A percentile compares a stretch with the other conserved stretches of the same genome.
Conservation (phyloP, 1,284 basidiomycete species). For the Tetrapyrgos nigripes region DNA sequence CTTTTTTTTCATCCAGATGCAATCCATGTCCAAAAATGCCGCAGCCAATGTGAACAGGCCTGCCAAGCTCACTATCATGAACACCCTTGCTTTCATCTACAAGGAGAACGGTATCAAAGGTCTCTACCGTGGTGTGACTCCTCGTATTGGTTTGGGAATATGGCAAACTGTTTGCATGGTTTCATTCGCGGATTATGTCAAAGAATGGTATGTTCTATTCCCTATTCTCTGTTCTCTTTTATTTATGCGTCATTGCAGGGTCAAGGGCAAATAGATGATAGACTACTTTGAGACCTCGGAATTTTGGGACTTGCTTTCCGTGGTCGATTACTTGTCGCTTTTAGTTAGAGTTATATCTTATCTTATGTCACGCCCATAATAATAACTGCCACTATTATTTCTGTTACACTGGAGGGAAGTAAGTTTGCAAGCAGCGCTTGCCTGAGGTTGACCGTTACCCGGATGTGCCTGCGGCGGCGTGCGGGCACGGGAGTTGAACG, state of each 20-base stretch:
- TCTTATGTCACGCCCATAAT: constrained; percentile 6
- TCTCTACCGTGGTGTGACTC: constrained; percentile 96
- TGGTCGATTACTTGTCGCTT: background rate
- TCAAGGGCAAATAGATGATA: constrained; percentile 46
- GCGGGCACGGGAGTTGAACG: no score
- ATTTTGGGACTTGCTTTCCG: background rate
- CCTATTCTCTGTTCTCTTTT: background rate
- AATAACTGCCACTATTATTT: constrained; percentile 17
- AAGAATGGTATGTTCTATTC: constrained; percentile 61
- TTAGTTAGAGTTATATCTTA: constrained; percentile 17
- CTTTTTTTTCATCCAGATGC: constrained; percentile 74
- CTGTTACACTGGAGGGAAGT: no score
- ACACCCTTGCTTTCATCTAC: constrained; percentile 94
- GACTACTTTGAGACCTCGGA: background rate
- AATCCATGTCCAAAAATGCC: constrained; percentile 93
- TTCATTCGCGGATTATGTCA: constrained; percentile 95
- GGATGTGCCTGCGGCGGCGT: no score
- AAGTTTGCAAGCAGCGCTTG: no score
- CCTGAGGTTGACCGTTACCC: no score
- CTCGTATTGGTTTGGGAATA: constrained; percentile 94
- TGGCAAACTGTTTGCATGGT: constrained; percentile 99
- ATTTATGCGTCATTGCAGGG: constrained; percentile 40
- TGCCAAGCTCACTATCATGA: constrained; percentile 89
- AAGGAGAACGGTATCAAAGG: constrained; percentile 97
- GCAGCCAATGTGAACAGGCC: constrained; percentile 79